Evolutionary conservation across 768 basidiomycete genomes (phyloP).

Genomic region (Serendipita sp.): DNA sequence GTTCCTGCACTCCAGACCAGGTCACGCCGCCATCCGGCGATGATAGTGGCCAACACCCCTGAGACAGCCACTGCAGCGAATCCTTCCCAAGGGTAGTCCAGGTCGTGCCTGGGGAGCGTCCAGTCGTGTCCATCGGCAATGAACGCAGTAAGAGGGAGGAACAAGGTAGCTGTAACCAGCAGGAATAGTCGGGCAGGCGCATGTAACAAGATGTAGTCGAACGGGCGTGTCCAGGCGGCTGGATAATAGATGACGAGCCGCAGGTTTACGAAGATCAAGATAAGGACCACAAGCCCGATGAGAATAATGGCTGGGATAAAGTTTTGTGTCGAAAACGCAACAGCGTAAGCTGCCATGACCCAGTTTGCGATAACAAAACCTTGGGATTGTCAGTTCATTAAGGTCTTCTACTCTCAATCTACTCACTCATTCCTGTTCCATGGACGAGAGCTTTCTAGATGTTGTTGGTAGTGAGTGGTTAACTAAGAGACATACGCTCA

Average conservation of each 20-base stretch:
- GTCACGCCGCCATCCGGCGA: slow-evolving; percentile 42
- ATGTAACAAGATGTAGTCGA: slow-evolving; percentile 74
- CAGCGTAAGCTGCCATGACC: slow-evolving; percentile 64
- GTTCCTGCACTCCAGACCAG: slow-evolving; percentile 62
- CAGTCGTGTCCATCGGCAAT: slow-evolving; percentile 54
- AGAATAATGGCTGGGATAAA: slow-evolving; percentile 65
- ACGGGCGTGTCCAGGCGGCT: slow-evolving; percentile 46
- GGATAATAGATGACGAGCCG: slow-evolving; percentile 52
- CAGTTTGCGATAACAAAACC: slow-evolving; percentile 63
- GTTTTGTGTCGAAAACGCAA: slow-evolving; percentile 60
- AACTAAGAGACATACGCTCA: not conserved
- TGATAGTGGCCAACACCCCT: slow-evolving; percentile 32
- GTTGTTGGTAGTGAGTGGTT: not conserved
- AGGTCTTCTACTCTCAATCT: not conserved
- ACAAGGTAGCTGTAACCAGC: slow-evolving; percentile 32
- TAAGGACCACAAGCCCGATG: slow-evolving; percentile 49
- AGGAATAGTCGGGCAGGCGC: slow-evolving; percentile 66
- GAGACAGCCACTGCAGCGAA: slow-evolving; percentile 57
- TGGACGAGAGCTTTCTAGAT: slow-evolving; percentile 46
- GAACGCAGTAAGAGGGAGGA: slow-evolving; percentile 38
- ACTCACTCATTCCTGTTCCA: slow-evolving; percentile 49
- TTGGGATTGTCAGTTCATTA: not conserved
- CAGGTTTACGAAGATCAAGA: slow-evolving; percentile 66
- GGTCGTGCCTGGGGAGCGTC: slow-evolving; percentile 37
- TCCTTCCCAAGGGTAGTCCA: slow-evolving; percentile 52